Evolutionary conservation across 345 rosid genomes (phyloP), one percentile per base, ranked within the genome.

Genomic region (Kandelia obovata): DNA sequence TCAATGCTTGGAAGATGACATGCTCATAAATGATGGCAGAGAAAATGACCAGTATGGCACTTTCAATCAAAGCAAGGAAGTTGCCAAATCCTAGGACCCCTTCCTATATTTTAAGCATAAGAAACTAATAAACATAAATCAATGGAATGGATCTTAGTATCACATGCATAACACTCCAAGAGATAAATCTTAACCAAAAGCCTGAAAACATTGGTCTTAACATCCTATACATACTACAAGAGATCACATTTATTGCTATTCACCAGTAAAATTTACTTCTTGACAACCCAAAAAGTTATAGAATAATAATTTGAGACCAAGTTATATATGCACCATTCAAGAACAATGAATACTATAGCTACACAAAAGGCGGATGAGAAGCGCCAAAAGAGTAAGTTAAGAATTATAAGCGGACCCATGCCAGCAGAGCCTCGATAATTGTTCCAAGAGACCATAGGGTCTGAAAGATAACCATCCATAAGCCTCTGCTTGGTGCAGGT

Each of bases 401-500:
- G 28, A 56, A 25, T 25, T 27, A 56, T 27, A n/a, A 25, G 59
- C 30, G 11, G 25, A 56, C 59, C 59, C 97, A 92, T 64, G 97
- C 97, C 35, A 89, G 72, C 10, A 85, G 82, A 56, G 93, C 97
- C 73, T 89, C 97, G 7, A 86, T 76, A 70, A 89, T 75, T 61
- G 96, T 83, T 74, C 97, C 97, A 60, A 92, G 47, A 2, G 96
- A 87, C 96, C 96, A 92, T 73, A 89, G 85, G 64, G 83, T 84
- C 58, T 84, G 83, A 79, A 88, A 92, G 77, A 89, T 70, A 68
- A 89, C 93, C 97, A 89, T 92, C 97, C 96, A 92, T 61, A 84
- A 73, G 69, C 96, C 97, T 80, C 96, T 77, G 78, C 74, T 86
- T 46, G 97, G 90, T 47, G 97, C 89, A 61, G 96, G 97, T 59